Evolutionary conservation across 345 rosid genomes (phyloP).

Genomic region (Camelina laxa): DNA sequence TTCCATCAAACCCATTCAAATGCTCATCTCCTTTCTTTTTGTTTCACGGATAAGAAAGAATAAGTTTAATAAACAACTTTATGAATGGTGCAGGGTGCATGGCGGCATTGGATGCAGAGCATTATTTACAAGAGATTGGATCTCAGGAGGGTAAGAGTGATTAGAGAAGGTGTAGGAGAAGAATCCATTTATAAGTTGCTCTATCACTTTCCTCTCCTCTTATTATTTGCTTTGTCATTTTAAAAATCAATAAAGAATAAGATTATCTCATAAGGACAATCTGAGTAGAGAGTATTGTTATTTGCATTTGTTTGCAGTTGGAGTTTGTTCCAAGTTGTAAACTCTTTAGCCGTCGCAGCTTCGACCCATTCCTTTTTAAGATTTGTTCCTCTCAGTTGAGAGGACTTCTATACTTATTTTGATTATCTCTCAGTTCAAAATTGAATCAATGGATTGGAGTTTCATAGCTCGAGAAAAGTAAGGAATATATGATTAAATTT

Average conservation of each 20-base stretch:
- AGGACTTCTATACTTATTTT: too few relatives aligned
- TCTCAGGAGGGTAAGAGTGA: constrained; percentile 68
- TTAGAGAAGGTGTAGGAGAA: constrained; percentile 34
- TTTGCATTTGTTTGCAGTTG: constrained; percentile 40
- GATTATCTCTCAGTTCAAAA: too few relatives aligned
- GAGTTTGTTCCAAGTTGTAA: constrained; percentile 36
- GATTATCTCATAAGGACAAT: constrained; percentile 9
- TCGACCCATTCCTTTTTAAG: constrained; percentile 24
- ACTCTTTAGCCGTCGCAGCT: constrained; percentile 19
- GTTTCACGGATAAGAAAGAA: background rate
- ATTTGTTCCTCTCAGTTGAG: constrained; percentile 39
- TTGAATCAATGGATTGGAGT: too few relatives aligned
- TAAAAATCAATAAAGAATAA: constrained; percentile 23
- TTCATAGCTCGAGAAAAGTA: too few relatives aligned
- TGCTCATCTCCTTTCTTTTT: background rate
- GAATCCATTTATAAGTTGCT: background rate
- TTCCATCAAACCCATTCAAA: background rate
- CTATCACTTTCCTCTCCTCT: background rate
- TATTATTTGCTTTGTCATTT: constrained; percentile 27
- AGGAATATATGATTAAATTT: too few relatives aligned
- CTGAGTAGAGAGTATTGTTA: constrained; percentile 24
- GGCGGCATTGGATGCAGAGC: constrained; percentile 99
- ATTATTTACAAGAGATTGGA: constrained; percentile 85
- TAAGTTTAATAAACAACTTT: background rate
- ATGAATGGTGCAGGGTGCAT: constrained; percentile 76